These are phyloP conservation scores for Exophiala calicioides DNA, from an alignment of 2,329 filamentous ascomycete species.

Conservation along the genomic window DNA sequence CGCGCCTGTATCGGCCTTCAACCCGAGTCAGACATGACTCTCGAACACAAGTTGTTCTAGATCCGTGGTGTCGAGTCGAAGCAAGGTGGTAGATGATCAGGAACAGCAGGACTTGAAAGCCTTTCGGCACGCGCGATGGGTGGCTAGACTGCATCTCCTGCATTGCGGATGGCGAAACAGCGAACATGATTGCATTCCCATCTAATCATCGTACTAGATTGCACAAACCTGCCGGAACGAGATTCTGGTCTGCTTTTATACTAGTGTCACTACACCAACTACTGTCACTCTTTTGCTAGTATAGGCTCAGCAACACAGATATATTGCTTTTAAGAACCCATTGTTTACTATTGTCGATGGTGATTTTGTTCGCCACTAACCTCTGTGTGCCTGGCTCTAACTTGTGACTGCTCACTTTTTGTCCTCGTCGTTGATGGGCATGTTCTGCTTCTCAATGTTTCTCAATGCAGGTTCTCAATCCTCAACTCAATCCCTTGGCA, in stretches of 20 bases:
- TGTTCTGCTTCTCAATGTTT: too few species aligned
- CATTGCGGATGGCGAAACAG: conserved; percentile 23
- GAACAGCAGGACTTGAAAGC: conserved; percentile 15
- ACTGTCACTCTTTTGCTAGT: conserved; percentile 19
- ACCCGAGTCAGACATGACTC: conserved; percentile 97
- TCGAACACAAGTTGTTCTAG: conserved; percentile 92
- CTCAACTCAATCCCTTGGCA: too few species aligned
- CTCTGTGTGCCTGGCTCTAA: too few species aligned
- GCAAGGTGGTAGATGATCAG: conserved; percentile 6
- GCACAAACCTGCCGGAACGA: conserved; percentile 16
- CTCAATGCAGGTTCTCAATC: too few species aligned
- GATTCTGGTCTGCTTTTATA: background rate
- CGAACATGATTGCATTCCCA: background rate
- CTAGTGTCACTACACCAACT: conserved; percentile 2
- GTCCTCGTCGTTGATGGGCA: too few species aligned
- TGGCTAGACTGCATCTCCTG: conserved; percentile 29
- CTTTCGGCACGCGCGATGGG: conserved; percentile 20
- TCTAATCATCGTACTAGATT: conserved; percentile 14
- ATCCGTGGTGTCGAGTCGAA: too few species aligned
- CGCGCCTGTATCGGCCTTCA: conserved; percentile 94
- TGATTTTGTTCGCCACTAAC: too few species aligned
- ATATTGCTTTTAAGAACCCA: conserved; percentile 14
- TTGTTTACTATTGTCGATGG: too few species aligned
- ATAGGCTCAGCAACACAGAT: conserved; percentile 11
- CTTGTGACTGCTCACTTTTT: too few species aligned